Base-by-base conservation (phyloP, 306 rosid species). In the Oemleria cerasiformis region DNA sequence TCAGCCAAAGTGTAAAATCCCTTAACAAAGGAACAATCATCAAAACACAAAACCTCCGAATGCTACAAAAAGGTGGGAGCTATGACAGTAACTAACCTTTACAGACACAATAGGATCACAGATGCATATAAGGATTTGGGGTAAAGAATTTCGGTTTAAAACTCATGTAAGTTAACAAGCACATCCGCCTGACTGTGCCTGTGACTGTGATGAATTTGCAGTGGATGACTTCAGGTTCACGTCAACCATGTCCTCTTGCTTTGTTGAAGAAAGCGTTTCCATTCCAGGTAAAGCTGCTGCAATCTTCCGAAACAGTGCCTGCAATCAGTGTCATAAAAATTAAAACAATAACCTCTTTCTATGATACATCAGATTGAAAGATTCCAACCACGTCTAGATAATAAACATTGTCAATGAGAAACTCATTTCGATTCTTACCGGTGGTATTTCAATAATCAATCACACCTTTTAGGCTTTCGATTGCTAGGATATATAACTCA, bases 161-260 rank as follows among this genome's bases (percentile, higher is more conserved):
- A 5, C 34, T 17, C 38, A 55, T 4, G 42, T 54, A 9, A 56
- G 65, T 81, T 78, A 92, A 75, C 96, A 92, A 54, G 92, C 69
- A 63, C 97, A 91, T 70, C 93, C 91, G 40, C 93, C 86, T 0
- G 87, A 53, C 82, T 84, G 82, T 56, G 84, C 63, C 78, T 87
- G 96, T 30, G 93, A 83, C 59, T 34, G 86, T 73, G 68, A 67
- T 19, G 77, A 82, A 38, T 75, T 51, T 56, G 72, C 63, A 67
- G 83, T 84, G n/a, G 86, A 69, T 64, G 97, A 84, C 80, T 81
- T 86, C 30, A 92, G 87, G 81, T 92, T 92, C 70, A 92, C 97
- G 43, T 92, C 97, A 14, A 92, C 97, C 97, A 92, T 81, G 55
- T 92, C 97, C 79, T 89, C 96, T 84, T 92, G 96, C 79, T 92